A percentile compares a stretch with the other conserved stretches of the same genome.
phyloP scores from a whole-genome alignment of 192 early-diverging fungal genomes.

The Kappamyces sp. region DNA sequence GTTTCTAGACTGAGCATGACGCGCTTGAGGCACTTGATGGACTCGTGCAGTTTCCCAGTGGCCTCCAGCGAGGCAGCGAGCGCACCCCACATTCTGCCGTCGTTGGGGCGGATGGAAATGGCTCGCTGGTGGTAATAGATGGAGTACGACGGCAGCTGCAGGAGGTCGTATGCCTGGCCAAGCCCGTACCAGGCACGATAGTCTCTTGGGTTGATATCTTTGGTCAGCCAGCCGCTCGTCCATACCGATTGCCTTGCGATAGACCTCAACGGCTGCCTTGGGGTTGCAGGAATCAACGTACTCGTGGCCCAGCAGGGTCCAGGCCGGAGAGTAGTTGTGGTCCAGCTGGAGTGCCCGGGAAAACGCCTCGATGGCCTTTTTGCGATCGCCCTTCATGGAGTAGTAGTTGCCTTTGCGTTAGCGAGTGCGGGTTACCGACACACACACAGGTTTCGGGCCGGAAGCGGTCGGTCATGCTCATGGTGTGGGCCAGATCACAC shows the following conservation, averaged over 20 bases:
- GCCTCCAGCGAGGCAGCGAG: constrained; percentile 70
- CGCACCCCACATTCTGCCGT: constrained; percentile 81
- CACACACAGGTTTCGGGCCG: constrained; percentile 76
- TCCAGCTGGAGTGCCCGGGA: constrained; percentile 78
- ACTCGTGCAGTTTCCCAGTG: constrained; percentile 42
- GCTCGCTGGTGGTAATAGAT: constrained; percentile 78
- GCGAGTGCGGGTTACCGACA: constrained; percentile 14
- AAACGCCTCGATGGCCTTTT: constrained; percentile 82
- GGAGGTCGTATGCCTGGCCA: constrained; percentile 82
- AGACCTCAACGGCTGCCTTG: constrained; percentile 82
- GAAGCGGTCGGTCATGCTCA: constrained; percentile 66
- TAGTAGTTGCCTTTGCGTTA: constrained; percentile 73
- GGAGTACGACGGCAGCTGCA: constrained; percentile 75
- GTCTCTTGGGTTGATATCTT: constrained; percentile 70
- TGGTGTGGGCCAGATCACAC: constrained; percentile 68
- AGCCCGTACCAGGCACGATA: constrained; percentile 90
- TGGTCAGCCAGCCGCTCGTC: neutral
- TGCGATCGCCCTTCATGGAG: constrained; percentile 67
- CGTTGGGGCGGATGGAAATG: constrained; percentile 64
- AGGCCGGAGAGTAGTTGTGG: constrained; percentile 65
- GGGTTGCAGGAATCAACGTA: constrained; percentile 89
- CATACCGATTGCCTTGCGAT: constrained; percentile 72
- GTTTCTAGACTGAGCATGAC: too few relatives aligned
- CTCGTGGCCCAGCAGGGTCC: constrained; percentile 93
- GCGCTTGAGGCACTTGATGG: constrained; percentile 69